Base-by-base conservation (phyloP, 2,329 filamentous ascomycete genomes). In the Aspergillus aculeatinus region DNA sequence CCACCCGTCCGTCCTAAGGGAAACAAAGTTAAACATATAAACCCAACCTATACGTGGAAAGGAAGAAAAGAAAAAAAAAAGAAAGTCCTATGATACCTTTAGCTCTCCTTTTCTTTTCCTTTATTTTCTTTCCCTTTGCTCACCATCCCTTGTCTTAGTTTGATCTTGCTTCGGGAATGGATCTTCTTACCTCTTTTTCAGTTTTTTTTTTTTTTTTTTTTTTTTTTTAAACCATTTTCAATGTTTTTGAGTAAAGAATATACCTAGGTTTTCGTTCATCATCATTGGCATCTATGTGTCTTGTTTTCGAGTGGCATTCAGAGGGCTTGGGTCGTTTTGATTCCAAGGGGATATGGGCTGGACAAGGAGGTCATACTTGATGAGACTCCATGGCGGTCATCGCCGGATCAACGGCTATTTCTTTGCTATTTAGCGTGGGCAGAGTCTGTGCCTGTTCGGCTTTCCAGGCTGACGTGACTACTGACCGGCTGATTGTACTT, bases 101-200 rank as follows among this genome's bases (percentile, higher is more conserved):
- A 14, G n/a, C 31, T 49, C 51, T 51, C 54, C 39, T 59, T 58
- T 21, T 23, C 11, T 57, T 31, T 57, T 58, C 55, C 60, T 49
- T 25, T 54, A 48, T 54, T 57, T 39, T 57, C 27, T 58, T 49
- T 4, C 23, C 23, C 23, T 23, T 23, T 23, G 3, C 23, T 23
- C 23, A 23, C 23, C 23, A 23, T 23, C 23, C 23, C 23, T 31
- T 6, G n/a, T 31, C 35, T 25, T 27, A 12, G 10, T 35, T 44
- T 25, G 21, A 51, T 29, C 27, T 29, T 29, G 27, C 27, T 29
- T 29, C 27, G n/a, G 29, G 23, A 12, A 23, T 7, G 16, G 23
- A 33, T 35, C 9, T 29, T 9, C 27, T 27, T 9, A 27, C 3
- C 21, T 33, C 19, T 12, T 39, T 21, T 48, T 11, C 21, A 25